phyloP scores from a whole-genome alignment of 2,329 filamentous ascomycete genomes.

The Cadophora sp. region DNA sequence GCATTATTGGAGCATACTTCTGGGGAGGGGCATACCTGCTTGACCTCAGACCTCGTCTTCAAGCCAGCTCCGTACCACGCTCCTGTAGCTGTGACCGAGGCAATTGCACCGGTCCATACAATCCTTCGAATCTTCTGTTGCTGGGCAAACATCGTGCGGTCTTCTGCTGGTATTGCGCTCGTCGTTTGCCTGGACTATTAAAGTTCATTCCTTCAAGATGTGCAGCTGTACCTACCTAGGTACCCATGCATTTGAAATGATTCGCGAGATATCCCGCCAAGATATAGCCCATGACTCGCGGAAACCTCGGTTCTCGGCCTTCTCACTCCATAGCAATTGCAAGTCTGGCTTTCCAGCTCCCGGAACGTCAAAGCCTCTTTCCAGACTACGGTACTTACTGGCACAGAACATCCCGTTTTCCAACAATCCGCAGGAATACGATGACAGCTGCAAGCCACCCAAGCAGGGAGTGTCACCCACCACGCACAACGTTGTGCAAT shows the following conservation, averaged over 20 bases:
- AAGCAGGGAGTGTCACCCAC: not conserved
- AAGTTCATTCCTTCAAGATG: not conserved
- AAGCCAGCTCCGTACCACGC: slow-evolving; percentile 65
- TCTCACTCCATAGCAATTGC: too few species aligned
- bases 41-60: slow-evolving; percentile 58
- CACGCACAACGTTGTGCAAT: not conserved
- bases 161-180: not conserved
- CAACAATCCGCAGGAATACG: not conserved
- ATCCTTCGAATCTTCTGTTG: slow-evolving; percentile 54
- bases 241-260: too few species aligned
- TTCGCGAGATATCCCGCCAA: too few species aligned
- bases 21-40: slow-evolving; percentile 51
- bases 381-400: not conserved
- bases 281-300: too few species aligned
- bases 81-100: slow-evolving; percentile 62
- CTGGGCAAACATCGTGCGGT: slow-evolving; percentile 23
- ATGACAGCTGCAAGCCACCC: not conserved
- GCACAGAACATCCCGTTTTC: not conserved
- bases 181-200: not conserved
- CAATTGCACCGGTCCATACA: slow-evolving; percentile 61
- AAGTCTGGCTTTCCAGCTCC: too few species aligned
- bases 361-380: too few species aligned
- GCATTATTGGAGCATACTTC: not conserved
- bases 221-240: too few species aligned
- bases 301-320: too few species aligned